Percentiles rank a stretch among this genome's conserved stretches.
Evolutionary conservation across 441 rosid species (phyloP).

Genomic region (Syzygium malaccense): DNA sequence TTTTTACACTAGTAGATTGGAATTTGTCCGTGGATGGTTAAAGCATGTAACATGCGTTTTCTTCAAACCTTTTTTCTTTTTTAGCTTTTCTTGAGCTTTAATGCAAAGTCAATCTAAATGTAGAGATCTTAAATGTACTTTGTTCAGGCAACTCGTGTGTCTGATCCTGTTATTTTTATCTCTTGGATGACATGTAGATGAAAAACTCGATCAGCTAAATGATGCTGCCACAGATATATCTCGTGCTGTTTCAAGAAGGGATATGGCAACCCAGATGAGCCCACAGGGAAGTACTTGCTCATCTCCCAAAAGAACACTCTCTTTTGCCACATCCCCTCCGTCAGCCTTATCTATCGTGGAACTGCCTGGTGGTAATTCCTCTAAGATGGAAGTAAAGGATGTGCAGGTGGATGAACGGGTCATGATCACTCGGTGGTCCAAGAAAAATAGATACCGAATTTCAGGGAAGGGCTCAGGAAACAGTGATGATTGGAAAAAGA

Average conservation of each 20-base stretch:
- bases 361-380: conserved; percentile 34
- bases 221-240: conserved; percentile 59
- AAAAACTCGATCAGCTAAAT: conserved; percentile 34
- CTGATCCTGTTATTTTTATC: conserved; percentile 7
- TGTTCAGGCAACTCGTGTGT: neutral
- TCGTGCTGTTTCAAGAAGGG: conserved; percentile 72
- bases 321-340: conserved; percentile 46
- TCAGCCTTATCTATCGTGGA: conserved; percentile 49
- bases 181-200: conserved; percentile 31
- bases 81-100: neutral
- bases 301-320: conserved; percentile 47
- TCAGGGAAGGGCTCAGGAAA: conserved; percentile 51
- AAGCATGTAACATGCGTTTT: neutral
- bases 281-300: conserved; percentile 64
- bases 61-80: neutral
- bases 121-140: neutral
- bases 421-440: conserved; percentile 81
- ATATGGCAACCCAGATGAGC: conserved; percentile 96
- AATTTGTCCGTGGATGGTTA: neutral
- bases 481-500: conserved; percentile 66
- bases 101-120: neutral
- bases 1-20: neutral
- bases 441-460: conserved; percentile 51
- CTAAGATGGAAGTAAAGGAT: conserved; percentile 64
- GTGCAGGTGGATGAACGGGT: conserved; percentile 88